A percentile compares a stretch with the other conserved stretches of the same genome.
These are phyloP conservation scores for Rhodocollybia butyracea DNA, from an alignment of 768 basidiomycete species.

Conservation along the genomic window DNA sequence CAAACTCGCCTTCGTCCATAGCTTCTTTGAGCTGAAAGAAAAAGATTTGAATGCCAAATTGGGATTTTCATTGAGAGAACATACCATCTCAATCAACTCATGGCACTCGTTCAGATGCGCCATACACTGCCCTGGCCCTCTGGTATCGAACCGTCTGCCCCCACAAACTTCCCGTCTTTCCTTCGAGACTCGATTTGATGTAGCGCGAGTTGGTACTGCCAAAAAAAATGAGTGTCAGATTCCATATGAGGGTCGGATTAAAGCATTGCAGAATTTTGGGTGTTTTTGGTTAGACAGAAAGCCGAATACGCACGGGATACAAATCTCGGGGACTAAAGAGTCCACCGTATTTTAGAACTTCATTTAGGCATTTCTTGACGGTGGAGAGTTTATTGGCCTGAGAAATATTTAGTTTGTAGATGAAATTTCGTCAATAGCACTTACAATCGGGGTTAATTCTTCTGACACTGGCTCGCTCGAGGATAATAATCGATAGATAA, in stretches of 20 bases:
- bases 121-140: conserved; percentile 97
- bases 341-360: conserved; percentile 93
- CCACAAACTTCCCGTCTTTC: conserved; percentile 91
- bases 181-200: conserved; percentile 94
- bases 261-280: no score
- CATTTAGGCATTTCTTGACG: conserved; percentile 94
- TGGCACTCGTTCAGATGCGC: conserved; percentile 96
- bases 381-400: conserved; percentile 96
- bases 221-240: conserved; percentile 2
- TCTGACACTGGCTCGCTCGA: conserved; percentile 97
- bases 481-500: conserved; percentile 90
- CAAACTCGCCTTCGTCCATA: conserved; percentile 71
- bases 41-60: neutral
- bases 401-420: neutral
- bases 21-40: conserved; percentile 62
- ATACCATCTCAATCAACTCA: conserved; percentile 90
- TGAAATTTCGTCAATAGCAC: conserved; percentile 16
- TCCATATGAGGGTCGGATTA: no score
- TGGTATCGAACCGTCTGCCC: conserved; percentile 83
- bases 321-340: conserved; percentile 89
- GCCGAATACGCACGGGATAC: conserved; percentile 71
- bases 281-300: no score
- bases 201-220: conserved; percentile 87
- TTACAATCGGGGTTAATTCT: conserved; percentile 93
- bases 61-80: conserved; percentile 15